Conservation (phyloP, 2,329 filamentous ascomycete genomes). For the Cephalotrichum gorgonifer region DNA sequence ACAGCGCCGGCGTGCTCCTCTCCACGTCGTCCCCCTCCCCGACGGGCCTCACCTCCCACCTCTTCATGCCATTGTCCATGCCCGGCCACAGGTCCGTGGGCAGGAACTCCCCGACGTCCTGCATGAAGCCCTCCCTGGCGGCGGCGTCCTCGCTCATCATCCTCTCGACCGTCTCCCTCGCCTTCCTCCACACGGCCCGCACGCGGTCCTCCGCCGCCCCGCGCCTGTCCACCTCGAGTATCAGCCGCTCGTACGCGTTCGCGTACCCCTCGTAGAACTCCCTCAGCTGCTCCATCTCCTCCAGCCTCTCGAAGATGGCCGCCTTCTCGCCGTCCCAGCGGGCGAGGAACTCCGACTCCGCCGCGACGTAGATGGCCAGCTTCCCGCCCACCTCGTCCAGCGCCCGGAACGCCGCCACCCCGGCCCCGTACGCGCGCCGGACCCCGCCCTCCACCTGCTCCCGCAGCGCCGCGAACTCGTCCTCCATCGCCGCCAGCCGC, state of each 20-base stretch:
- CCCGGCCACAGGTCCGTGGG: constrained; percentile 83
- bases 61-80: constrained; percentile 48
- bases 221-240: constrained; percentile 74
- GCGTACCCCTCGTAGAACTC: constrained; percentile 84
- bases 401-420: constrained; percentile 52
- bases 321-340: constrained; percentile 68
- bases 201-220: constrained; percentile 64
- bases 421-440: constrained; percentile 40
- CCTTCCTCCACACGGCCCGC: constrained; percentile 63
- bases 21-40: constrained; percentile 13
- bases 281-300: constrained; percentile 66
- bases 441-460: constrained; percentile 45
- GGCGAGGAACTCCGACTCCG: constrained; percentile 51
- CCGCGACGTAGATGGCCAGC: constrained; percentile 54
- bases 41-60: constrained; percentile 36
- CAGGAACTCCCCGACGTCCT: constrained; percentile 75
- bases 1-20: constrained; percentile 4
- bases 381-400: constrained; percentile 59
- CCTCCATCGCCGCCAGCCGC: constrained; percentile 67
- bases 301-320: constrained; percentile 56
- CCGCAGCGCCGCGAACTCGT: constrained; percentile 52
- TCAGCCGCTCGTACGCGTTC: constrained; percentile 70
- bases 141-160: constrained; percentile 63
- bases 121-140: constrained; percentile 67
- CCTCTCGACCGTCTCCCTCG: constrained; percentile 64